These are phyloP conservation scores for Thinopyrum obtusiflorum DNA, from an alignment of 202 grass and related monocot genomes.

Conservation along the genomic window DNA sequence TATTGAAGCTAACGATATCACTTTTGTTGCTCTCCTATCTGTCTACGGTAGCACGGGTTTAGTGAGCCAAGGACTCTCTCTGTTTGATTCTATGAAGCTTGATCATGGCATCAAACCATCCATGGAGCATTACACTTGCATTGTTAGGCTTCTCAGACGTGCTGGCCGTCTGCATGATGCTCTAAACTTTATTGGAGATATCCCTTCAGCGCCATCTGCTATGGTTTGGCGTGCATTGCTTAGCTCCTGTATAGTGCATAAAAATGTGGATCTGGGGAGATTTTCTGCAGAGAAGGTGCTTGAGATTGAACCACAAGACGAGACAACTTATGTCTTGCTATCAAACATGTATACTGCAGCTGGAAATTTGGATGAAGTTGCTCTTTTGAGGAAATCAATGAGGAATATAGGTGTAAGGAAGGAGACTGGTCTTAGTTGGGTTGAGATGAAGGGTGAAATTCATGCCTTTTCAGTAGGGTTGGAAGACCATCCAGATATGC, in stretches of 20 bases:
- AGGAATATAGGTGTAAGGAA: conserved; percentile 61
- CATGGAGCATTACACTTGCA: conserved; percentile 76
- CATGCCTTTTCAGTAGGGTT: conserved; percentile 59
- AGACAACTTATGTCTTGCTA: conserved; percentile 69
- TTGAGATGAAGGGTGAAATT: conserved; percentile 57
- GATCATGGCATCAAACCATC: conserved; percentile 48
- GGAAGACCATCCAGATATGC: conserved; percentile 54
- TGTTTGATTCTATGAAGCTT: conserved; percentile 54
- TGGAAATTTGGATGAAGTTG: conserved; percentile 60
- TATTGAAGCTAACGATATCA: conserved; percentile 52
- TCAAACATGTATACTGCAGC: conserved; percentile 71
- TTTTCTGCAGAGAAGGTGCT: conserved; percentile 61
- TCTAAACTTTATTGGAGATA: conserved; percentile 54
- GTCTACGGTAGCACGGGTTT: conserved; percentile 53
- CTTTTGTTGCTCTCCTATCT: conserved; percentile 61
- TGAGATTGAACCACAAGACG: conserved; percentile 64
- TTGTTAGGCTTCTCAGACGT: conserved; percentile 65
- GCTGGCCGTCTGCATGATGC: conserved; percentile 55
- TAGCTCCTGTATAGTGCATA: conserved; percentile 66
- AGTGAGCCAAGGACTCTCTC: conserved; percentile 42
- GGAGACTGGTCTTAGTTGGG: conserved; percentile 61
- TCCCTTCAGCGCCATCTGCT: conserved; percentile 47
- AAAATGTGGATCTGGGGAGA: conserved; percentile 54
- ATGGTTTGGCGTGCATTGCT: conserved; percentile 76
- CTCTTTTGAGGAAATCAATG: conserved; percentile 64